phyloP scores from a whole-genome alignment of 1,139 yeast species.

The Yamadazyma triangularis region DNA sequence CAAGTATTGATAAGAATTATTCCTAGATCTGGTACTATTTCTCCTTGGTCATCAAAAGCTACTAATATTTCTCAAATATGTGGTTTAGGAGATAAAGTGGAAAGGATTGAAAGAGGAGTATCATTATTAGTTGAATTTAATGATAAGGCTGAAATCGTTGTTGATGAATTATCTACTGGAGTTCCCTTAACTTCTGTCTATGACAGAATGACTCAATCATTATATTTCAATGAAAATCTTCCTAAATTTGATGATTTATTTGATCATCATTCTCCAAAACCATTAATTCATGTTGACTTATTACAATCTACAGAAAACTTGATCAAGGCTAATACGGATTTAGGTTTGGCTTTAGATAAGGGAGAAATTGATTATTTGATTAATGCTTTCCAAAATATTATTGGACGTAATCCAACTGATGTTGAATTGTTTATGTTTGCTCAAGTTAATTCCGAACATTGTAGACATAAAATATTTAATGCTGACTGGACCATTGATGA shows the following conservation, averaged over 20 bases:
- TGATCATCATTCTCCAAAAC: constrained; percentile 76
- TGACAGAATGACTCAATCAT: constrained; percentile 92
- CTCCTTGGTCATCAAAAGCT: constrained; percentile 99
- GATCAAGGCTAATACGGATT: constrained; percentile 68
- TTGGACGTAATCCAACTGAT: constrained; percentile 94
- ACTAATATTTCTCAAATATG: constrained; percentile 90
- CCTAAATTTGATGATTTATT: constrained; percentile 72
- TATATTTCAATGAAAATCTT: constrained; percentile 44
- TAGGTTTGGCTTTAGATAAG: constrained; percentile 88
- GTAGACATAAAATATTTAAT: constrained; percentile 98
- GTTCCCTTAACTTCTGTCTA: constrained; percentile 64
- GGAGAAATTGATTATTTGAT: constrained; percentile 90
- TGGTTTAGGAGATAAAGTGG: constrained; percentile 67
- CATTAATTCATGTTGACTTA: constrained; percentile 72
- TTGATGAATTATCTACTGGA: constrained; percentile 13
- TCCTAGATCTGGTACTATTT: constrained; percentile 94
- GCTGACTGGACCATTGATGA: constrained; percentile 98
- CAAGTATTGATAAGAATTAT: constrained; percentile 67
- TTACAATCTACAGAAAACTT: constrained; percentile 59
- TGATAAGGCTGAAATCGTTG: constrained; percentile 37
- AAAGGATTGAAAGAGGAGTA: constrained; percentile 87
- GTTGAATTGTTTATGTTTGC: constrained; percentile 99
- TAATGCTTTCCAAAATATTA: constrained; percentile 65
- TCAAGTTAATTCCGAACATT: constrained; percentile 98
- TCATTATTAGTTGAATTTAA: constrained; percentile 68